Evolutionary conservation across 2,329 filamentous ascomycete genomes (phyloP), one percentile per base, ranked within the genome.

Genomic region (Camptophora hylomeconis): DNA sequence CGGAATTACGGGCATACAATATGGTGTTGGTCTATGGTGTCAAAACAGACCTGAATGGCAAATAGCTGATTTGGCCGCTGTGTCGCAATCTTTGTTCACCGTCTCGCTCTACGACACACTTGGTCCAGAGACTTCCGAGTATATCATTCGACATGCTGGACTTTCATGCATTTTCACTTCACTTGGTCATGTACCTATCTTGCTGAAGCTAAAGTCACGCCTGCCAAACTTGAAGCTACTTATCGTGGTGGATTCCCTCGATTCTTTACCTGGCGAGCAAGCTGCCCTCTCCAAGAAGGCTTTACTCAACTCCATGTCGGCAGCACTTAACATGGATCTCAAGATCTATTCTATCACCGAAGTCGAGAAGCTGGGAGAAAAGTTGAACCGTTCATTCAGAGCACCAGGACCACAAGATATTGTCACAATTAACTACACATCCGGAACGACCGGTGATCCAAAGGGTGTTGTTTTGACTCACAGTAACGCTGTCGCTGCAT

Each of bases 41-140:
- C 79, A 83, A 54, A 92, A 92, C 56, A 68, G 82, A 35, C 76
- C 82, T 0, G 81, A 92, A 56, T 92, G 82, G 83, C 81, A 92
- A 61, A 74, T 92, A 36, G 72, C 76, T 32, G 87, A 95, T 63
- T 61, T 95, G 48, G 89, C 73, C 20, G 76, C 80, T 51, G 74
- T 81, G 59, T 89, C 84, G 8, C 89, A 95, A 55, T 72, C 78
- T 5, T 71, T 95, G 17, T 95, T 69, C 58, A 81, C 79, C 13
- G 84, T 98, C 31, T 93, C 87, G 4, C 76, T 98, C 28, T 98
- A 98, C 62, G 89, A 95, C 56, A 94, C 87, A 8, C 71, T 98
- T 4, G 87, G 87, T 7, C 78, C 87, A 8, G 82, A 93, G 42
- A 73, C 86, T 2, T 86, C 81, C 33, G 84, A 95, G 58, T 95